Base-by-base conservation (phyloP, 2,329 filamentous ascomycete species). In the Xylariales sp. region DNA sequence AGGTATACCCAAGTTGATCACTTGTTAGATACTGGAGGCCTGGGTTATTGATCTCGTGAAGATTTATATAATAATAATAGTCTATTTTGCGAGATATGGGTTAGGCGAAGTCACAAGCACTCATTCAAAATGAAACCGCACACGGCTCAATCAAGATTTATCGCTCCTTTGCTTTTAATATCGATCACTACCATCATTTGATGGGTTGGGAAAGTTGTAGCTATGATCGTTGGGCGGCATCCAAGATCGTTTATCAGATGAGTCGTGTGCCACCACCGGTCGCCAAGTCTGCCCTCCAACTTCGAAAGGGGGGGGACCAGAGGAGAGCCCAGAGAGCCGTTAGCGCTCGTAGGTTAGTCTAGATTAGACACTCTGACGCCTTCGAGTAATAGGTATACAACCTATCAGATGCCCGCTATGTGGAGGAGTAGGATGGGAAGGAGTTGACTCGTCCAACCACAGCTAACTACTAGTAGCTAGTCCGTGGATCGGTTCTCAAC, bases 361-460 rank as follows among this genome's bases (percentile, higher is more conserved):
- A 59, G 50, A 67, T 56, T 61, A 55, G n/a, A n/a, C 14, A n/a
- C 14, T 30, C 64, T 64, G 53, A 55, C 32, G 61, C 30, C 9
- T 30, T 46, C 46, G 18, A 64, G 57, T 52, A 57, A 18, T 16
- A 62, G 36, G 34, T 68, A 50, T 59, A 64, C 57, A 59, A 63
- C 67, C 71, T 72, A 73, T 74, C 58, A 71, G 55, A 66, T 62
- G 61, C 52, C 43, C 49, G 59, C 63, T 49, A 48, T 49, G 65
- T 62, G 68, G 68, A 69, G 69, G 62, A 55, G 67, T 39, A 65
- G 52, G 58, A 69, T 65, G 61, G 68, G 58, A 65, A 69, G 68
- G 64, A 71, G 59, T 45, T 36, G 50, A 49, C 52, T 68, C 39
- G 57, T 68, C 73, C 70, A 73, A 75, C 72, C 68, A 75, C 28